Base-by-base conservation (phyloP, 2,329 filamentous ascomycete genomes). In the Pseudocercospora fijiensis region DNA sequence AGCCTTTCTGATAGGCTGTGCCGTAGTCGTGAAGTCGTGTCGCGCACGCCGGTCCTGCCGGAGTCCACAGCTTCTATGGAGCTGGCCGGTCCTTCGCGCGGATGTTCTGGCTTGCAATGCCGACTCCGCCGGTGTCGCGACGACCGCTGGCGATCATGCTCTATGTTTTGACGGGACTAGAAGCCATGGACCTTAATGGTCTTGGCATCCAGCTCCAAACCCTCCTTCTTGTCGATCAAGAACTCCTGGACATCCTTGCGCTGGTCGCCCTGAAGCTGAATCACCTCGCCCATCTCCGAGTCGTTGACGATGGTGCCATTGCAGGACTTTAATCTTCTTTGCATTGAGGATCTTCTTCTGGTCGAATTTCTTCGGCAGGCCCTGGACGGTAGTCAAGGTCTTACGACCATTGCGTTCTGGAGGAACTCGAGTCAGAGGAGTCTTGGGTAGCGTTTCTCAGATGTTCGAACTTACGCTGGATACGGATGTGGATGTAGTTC, bases 241-340 rank as follows among this genome's bases (percentile, higher is more conserved):
- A 98, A 99, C 78, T 97, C 92, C 81, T 96, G 91, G 79, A 97
- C 91, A 87, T 96, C 92, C 84, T 96, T 96, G 83, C 95, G 94
- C 86, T 99, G 95, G 81, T 99, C 95, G 76, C 95, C 95, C 83
- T 99, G 95, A 78, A 99, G 90, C 86, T 99, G 95, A 78, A 99
- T 97, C 86, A 98, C 94, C 86, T 98, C 93, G 79, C 94, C 94
- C 91, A 97, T 96, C 83, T 96, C 92, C 74, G 86, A 87, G 82
- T 98, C 94, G 78, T 88, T 88, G 82, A 98, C 93, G 80, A 98
- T 96, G 83, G 93, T 98, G 87, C 95, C 95, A 97, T 99, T 98
- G 91, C 94, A 98, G 81, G 95, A 98, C 98, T 80, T 96, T 95
- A 88, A 98, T 98, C 89, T 98, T 98, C 86, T 98, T 96, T 82